Percentiles rank a stretch among this genome's conserved stretches.
Conservation (phyloP, 164 flowering plant species). For the Liquidambar formosana region DNA sequence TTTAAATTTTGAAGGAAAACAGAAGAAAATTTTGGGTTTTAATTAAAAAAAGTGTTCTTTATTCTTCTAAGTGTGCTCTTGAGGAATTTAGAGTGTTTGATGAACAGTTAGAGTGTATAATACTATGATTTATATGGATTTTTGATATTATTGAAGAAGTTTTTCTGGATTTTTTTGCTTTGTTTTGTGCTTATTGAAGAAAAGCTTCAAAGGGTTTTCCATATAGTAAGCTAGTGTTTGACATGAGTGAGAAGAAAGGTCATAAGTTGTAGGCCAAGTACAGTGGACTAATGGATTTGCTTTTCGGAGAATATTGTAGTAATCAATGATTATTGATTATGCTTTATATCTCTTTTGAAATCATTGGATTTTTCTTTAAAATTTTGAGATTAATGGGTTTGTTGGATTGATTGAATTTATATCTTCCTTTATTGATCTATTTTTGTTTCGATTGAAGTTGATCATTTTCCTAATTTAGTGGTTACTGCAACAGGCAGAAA, state of each 20-base stretch:
- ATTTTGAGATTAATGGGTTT: slow-evolving; percentile 7
- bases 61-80: neutral
- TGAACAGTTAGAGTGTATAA: neutral
- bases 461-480: slow-evolving; percentile 16
- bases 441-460: neutral
- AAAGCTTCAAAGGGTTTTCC: too few species aligned
- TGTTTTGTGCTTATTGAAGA: too few species aligned
- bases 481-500: slow-evolving; percentile 24
- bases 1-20: too few species aligned
- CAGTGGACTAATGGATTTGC: too few species aligned
- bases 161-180: neutral
- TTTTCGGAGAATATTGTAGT: too few species aligned
- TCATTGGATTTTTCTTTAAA: neutral
- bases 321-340: neutral
- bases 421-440: neutral
- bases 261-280: too few species aligned
- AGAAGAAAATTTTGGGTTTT: too few species aligned
- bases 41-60: neutral
- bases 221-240: too few species aligned
- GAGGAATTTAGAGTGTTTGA: neutral
- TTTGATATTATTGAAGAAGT: neutral
- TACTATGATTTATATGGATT: neutral
- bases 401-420: slow-evolving; percentile 10
- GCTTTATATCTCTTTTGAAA: neutral
- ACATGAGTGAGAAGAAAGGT: too few species aligned